Evolutionary conservation across 1,139 yeast species (phyloP).

Genomic region (Candida smagusa): DNA sequence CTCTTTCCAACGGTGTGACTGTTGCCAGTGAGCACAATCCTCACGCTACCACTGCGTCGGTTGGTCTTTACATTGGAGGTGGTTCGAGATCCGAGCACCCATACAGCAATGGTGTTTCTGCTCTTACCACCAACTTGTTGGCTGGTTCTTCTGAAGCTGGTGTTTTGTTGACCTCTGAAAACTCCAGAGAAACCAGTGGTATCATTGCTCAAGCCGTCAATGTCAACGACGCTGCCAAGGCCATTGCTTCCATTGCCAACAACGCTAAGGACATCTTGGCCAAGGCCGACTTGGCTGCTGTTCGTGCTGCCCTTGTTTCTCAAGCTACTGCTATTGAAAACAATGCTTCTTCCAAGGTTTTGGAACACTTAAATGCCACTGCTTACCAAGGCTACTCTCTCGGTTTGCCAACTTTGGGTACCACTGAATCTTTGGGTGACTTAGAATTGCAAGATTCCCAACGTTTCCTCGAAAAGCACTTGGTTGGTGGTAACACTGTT

Average conservation of each 20-base stretch:
- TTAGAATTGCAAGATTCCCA: conserved; percentile 58
- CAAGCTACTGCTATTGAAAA: conserved; percentile 44
- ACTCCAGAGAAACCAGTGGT: conserved; percentile 53
- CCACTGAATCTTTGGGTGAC: conserved; percentile 56
- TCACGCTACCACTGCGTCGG: conserved; percentile 52
- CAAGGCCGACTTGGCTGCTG: conserved; percentile 32
- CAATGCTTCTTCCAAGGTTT: conserved; percentile 47
- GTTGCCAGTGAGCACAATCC: conserved; percentile 67
- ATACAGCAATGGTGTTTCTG: conserved; percentile 75
- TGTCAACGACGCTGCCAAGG: conserved; percentile 40
- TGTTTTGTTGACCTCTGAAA: conserved; percentile 41
- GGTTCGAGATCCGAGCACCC: conserved; percentile 80
- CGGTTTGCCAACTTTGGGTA: conserved; percentile 73
- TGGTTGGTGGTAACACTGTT: conserved; percentile 61
- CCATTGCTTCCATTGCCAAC: conserved; percentile 35
- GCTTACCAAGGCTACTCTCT: conserved; percentile 84
- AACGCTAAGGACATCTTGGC: conserved; percentile 29
- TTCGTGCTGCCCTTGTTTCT: conserved; percentile 35
- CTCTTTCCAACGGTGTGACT: conserved; percentile 68
- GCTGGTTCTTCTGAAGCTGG: conserved; percentile 37
- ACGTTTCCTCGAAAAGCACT: conserved; percentile 54
- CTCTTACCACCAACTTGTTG: conserved; percentile 56
- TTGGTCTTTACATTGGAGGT: conserved; percentile 70
- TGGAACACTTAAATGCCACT: conserved; percentile 73
- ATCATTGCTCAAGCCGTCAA: conserved; percentile 49